phyloP scores from a whole-genome alignment of 108 stramenopile species.

The Cyclotella baltica region DNA sequence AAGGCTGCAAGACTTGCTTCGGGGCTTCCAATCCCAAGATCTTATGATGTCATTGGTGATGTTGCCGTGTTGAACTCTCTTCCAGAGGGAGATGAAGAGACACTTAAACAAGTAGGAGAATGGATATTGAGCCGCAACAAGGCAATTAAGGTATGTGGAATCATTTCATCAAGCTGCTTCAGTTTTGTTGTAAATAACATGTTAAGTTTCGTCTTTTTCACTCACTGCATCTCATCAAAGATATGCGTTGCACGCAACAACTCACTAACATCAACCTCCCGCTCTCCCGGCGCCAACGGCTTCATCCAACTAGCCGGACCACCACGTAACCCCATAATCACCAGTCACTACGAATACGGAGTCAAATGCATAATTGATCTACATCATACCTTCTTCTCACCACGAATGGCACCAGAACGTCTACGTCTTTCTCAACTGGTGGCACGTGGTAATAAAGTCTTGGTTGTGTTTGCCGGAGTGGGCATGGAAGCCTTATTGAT shows the following conservation, averaged over 20 bases:
- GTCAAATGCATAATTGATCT: conserved; percentile 89
- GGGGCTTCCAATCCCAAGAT: conserved; percentile 39
- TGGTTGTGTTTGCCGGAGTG: conserved; percentile 86
- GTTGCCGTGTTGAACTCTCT: conserved; percentile 77
- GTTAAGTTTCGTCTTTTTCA: background rate
- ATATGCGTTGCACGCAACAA: conserved; percentile 50
- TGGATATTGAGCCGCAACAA: conserved; percentile 81
- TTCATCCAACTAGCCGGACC: conserved; percentile 74
- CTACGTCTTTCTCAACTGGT: conserved; percentile 84
- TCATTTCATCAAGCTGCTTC: background rate
- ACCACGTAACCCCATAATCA: conserved; percentile 71
- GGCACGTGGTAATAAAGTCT: conserved; percentile 80
- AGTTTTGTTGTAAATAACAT: background rate
- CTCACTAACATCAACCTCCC: conserved; percentile 48
- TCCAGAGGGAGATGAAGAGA: conserved; percentile 62
- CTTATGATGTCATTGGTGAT: conserved; percentile 81
- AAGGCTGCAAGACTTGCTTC: conserved; percentile 20
- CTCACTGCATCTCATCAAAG: background rate
- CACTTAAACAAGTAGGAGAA: conserved; percentile 55
- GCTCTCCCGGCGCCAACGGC: conserved; percentile 72
- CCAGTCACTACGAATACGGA: conserved; percentile 83
- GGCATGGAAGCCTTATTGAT: conserved; percentile 90
- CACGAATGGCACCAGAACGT: conserved; percentile 86
- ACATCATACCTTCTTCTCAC: conserved; percentile 83
- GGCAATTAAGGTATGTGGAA: conserved; percentile 67